Base-by-base conservation (phyloP, 1,284 basidiomycete species). In the Tausonia pullulans region DNA sequence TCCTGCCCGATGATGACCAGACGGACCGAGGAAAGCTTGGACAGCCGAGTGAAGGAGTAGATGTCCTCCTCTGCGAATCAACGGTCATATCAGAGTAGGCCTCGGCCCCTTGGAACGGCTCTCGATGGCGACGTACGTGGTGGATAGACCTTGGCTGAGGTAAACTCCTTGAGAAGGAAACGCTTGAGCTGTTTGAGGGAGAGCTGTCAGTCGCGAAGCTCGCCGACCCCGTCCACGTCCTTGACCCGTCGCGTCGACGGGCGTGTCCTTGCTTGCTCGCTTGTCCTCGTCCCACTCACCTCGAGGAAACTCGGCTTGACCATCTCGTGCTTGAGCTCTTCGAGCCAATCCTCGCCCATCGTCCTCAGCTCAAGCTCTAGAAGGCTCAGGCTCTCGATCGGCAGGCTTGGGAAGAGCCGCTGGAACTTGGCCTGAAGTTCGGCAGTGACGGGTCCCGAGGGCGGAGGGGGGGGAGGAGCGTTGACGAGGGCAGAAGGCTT, bases 1-100 rank as follows among this genome's bases (percentile, higher is more conserved):
- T 66, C 65, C 16, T 66, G 65, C 5, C 65, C 79, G 40, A 80
- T 74, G 46, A 80, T 76, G 46, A 79, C 76, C 4, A 79, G 74
- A 56, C 76, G 70, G 61, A 80, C 74, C 27, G 77, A 72, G 45
- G 75, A 71, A 40, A 79, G 68, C 0, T 77, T 76, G 49, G 78
- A 78, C 41, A 76, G 72, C 2, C 75, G 69, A 5, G 77, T 76
- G 78, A 79, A 80, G 6, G 78, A 75, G 68, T 79, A 79, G 39
- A 80, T 75, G 64, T 80, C 79, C 13, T 73, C 63, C 0, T 77
- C 78, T 78, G 67, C 9, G 48, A 11, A 46, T 7, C 2, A 9
- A 48, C 27, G 27, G 27, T 27, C 27, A 27, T 2, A 14, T 55
- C 49, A 49, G 52, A 5, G 52, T 16, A 53, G 43, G 40, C 27